phyloP scores from a whole-genome alignment of 306 rosid species.

The Cucurbita pepo region DNA sequence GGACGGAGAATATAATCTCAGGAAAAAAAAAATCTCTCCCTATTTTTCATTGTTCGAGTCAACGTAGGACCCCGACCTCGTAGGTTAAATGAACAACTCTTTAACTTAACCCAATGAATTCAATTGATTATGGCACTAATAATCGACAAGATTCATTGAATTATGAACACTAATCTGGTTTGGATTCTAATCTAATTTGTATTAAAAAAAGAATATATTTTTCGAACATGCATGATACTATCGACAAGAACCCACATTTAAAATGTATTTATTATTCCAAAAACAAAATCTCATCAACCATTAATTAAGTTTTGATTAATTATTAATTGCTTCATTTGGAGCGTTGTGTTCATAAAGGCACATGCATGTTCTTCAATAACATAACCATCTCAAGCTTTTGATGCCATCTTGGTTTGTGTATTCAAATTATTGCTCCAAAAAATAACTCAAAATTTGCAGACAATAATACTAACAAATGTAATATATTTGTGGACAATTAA shows the following conservation, averaged over 20 bases:
- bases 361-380: not conserved
- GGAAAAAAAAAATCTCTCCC: too few relatives aligned
- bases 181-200: not conserved
- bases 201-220: not conserved
- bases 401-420: not conserved
- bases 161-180: not conserved
- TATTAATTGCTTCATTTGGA: not conserved
- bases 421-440: not conserved
- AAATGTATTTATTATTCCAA: not conserved
- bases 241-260: not conserved
- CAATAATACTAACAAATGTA: not conserved
- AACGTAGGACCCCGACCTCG: too few relatives aligned
- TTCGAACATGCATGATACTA: not conserved
- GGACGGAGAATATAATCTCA: too few relatives aligned
- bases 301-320: not conserved
- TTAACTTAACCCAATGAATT: accelerated
- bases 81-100: too few relatives aligned
- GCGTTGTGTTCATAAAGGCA: not conserved
- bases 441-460: not conserved
- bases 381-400: not conserved
- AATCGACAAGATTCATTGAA: not conserved
- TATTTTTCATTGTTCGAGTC: too few relatives aligned
- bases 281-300: not conserved
- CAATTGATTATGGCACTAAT: too few relatives aligned
- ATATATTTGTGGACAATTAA: not conserved